These are phyloP conservation scores for Piper betle DNA, from an alignment of 164 flowering plant species.

Conservation along the genomic window DNA sequence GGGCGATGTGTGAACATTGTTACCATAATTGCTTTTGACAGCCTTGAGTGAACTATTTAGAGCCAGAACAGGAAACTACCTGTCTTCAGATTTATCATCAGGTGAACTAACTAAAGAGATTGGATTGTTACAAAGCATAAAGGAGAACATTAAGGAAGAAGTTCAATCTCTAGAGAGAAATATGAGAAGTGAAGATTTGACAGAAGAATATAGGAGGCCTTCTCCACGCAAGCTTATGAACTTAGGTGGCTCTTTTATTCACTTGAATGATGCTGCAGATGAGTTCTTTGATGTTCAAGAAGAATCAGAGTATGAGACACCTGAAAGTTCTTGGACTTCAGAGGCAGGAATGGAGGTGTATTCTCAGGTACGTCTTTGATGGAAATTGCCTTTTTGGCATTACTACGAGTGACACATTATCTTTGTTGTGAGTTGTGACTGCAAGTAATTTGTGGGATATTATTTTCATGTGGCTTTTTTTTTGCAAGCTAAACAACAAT, in stretches of 20 bases:
- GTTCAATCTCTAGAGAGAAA: constrained; percentile 10
- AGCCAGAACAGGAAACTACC: constrained; percentile 36
- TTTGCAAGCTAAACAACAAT: background rate
- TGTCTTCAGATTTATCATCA: constrained; percentile 27
- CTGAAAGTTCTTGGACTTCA: constrained; percentile 32
- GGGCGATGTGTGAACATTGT: background rate
- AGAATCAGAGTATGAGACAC: constrained; percentile 31
- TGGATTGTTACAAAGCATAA: constrained; percentile 17
- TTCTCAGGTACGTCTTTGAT: constrained; percentile 20
- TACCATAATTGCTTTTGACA: constrained; percentile 17
- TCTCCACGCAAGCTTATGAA: constrained; percentile 18
- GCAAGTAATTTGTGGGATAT: background rate
- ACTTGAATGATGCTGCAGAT: constrained; percentile 41
- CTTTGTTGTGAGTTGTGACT: background rate
- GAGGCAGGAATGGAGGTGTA: constrained; percentile 19
- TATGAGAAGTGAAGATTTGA: constrained; percentile 11
- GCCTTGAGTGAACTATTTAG: constrained; percentile 69
- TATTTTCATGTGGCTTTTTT: background rate
- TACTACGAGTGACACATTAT: background rate
- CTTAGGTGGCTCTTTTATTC: constrained; percentile 22
- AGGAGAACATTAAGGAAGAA: constrained; percentile 24
- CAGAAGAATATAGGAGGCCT: constrained; percentile 16
- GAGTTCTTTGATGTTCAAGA: constrained; percentile 67
- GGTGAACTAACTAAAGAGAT: constrained; percentile 27
- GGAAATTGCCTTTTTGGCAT: background rate